Evolutionary conservation across 306 rosid genomes (phyloP).

Genomic region (Dryas drummondii): DNA sequence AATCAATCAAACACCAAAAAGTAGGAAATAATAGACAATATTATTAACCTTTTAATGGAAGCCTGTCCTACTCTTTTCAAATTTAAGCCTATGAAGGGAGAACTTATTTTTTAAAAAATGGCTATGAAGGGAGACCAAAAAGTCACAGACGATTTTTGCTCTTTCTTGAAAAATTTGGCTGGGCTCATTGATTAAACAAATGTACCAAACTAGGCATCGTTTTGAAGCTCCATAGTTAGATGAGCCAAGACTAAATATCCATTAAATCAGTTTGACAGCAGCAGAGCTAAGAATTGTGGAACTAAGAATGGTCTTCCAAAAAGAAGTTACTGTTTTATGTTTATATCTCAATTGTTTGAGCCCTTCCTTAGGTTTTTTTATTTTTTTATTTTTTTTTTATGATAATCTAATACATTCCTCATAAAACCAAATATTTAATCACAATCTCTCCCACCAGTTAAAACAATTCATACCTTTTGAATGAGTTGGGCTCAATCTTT

Average conservation of each 20-base stretch:
- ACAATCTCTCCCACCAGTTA: not conserved
- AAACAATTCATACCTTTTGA: not conserved
- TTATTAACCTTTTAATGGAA: not conserved
- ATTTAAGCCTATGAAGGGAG: not conserved
- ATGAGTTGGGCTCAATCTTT: not conserved
- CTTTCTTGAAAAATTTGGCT: not conserved
- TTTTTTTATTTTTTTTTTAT: too few species aligned
- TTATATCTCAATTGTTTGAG: not conserved
- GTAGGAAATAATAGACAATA: not conserved
- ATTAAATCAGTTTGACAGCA: not conserved
- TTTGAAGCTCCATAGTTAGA: not conserved
- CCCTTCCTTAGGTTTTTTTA: not conserved
- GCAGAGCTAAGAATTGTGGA: not conserved
- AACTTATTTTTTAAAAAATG: too few species aligned
- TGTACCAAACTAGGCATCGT: not conserved
- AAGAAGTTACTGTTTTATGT: not conserved
- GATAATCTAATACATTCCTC: not conserved
- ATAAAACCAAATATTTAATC: not conserved
- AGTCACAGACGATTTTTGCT: not conserved
- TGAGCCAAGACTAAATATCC: not conserved
- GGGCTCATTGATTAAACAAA: not conserved
- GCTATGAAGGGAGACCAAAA: not conserved
- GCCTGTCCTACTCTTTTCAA: not conserved
- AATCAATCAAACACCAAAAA: constrained; percentile 15
- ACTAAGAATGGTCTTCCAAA: not conserved